Conservation (phyloP, 495 filamentous ascomycete genomes). For the Cladorrhinum samala region DNA sequence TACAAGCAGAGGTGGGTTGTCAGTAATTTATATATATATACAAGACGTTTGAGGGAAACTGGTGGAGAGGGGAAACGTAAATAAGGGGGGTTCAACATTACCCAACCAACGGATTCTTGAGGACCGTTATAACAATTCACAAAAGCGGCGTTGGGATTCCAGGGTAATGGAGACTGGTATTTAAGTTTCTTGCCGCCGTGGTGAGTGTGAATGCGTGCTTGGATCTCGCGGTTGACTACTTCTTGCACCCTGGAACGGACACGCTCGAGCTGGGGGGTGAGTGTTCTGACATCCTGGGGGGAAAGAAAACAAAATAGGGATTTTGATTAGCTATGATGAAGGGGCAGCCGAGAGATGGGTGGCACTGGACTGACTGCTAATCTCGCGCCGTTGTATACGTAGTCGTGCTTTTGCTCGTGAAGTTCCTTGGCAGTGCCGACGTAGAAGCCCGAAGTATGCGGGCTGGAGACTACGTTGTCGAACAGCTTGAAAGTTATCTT, state of each 20-base stretch:
- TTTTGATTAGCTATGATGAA: neutral
- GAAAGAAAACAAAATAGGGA: too few relatives aligned
- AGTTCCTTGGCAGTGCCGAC: slow-evolving; percentile 61
- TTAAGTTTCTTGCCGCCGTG: slow-evolving; percentile 67
- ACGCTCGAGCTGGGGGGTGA: slow-evolving; percentile 62
- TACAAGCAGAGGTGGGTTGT: neutral
- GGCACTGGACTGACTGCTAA: slow-evolving; percentile 42
- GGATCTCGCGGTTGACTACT: slow-evolving; percentile 69
- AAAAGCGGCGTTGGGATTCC: slow-evolving; percentile 84
- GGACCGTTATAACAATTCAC: slow-evolving; percentile 88
- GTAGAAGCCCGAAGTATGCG: slow-evolving; percentile 77
- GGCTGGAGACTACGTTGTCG: slow-evolving; percentile 71
- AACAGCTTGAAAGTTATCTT: slow-evolving; percentile 77
- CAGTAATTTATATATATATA: neutral
- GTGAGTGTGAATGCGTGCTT: slow-evolving; percentile 53
- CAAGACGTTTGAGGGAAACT: neutral
- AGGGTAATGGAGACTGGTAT: slow-evolving; percentile 64
- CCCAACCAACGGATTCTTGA: slow-evolving; percentile 73
- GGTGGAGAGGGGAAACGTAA: neutral
- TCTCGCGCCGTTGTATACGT: slow-evolving; percentile 73
- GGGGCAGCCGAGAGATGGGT: neutral
- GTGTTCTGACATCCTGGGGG: slow-evolving; percentile 60
- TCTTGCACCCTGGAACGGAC: slow-evolving; percentile 61
- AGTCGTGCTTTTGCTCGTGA: slow-evolving; percentile 63
- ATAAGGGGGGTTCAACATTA: slow-evolving; percentile 5